Conservation (phyloP, 2,329 filamentous ascomycete species). For the Microdochium nivale region DNA sequence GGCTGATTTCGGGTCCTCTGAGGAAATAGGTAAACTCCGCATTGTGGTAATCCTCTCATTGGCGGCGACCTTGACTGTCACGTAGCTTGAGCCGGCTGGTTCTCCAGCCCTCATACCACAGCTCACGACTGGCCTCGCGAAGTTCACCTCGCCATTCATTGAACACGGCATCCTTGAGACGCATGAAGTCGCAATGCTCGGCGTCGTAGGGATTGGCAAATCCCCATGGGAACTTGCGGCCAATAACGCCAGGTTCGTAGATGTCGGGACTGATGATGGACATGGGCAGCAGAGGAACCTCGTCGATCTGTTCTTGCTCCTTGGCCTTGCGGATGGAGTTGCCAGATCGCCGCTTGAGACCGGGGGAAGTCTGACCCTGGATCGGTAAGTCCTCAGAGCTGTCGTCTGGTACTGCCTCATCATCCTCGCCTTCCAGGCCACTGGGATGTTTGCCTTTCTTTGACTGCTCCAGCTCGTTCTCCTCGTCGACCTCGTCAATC, state of each 20-base stretch:
- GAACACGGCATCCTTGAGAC: conserved; percentile 87
- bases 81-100: conserved; percentile 57
- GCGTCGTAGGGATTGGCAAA: conserved; percentile 90
- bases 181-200: conserved; percentile 87
- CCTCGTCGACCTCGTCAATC: conserved; percentile 50
- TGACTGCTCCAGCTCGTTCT: conserved; percentile 20
- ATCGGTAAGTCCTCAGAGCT: conserved; percentile 28
- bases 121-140: conserved; percentile 79
- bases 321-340: conserved; percentile 36
- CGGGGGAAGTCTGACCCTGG: conserved; percentile 25
- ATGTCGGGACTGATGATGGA: conserved; percentile 91
- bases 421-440: conserved; percentile 17
- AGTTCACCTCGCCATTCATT: conserved; percentile 87
- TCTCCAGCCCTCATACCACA: conserved; percentile 96
- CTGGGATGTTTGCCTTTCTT: conserved; percentile 12
- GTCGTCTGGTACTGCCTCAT: conserved; percentile 15
- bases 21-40: conserved; percentile 8
- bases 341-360: conserved; percentile 36
- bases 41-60: conserved; percentile 17
- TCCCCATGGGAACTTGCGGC: conserved; percentile 91
- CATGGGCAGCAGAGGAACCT: conserved; percentile 69
- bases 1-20: not conserved
- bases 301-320: conserved; percentile 37
- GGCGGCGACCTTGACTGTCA: conserved; percentile 26
- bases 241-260: conserved; percentile 72